Evolutionary conservation across 805 yeast genomes (phyloP).

Genomic region (Kuraishia borneana): DNA sequence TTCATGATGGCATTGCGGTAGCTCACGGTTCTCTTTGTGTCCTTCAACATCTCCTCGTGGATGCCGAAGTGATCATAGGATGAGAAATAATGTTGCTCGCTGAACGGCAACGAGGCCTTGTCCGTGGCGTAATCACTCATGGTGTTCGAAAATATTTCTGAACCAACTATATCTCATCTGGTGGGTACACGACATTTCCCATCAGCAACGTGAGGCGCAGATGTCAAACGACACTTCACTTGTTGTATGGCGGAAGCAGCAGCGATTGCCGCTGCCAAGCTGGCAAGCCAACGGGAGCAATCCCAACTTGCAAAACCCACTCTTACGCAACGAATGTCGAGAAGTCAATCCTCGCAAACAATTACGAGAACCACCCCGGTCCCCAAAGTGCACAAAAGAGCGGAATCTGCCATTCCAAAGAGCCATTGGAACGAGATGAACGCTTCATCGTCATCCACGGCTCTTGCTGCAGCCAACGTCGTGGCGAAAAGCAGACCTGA

Average conservation of each 20-base stretch:
- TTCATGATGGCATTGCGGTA: slow-evolving; percentile 88
- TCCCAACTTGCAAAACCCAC: no score
- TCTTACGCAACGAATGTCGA: no score
- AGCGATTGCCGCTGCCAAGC: no score
- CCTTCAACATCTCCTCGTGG: slow-evolving; percentile 98
- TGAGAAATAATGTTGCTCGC: slow-evolving; percentile 88
- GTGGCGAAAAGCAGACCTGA: slow-evolving; percentile 20
- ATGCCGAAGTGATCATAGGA: slow-evolving; percentile 96
- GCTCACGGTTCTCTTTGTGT: slow-evolving; percentile 80
- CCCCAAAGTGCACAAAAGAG: background rate
- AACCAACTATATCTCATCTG: background rate
- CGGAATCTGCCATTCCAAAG: slow-evolving; percentile 2
- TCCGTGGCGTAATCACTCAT: slow-evolving; percentile 55
- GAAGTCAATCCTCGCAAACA: background rate
- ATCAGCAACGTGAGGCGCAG: no score
- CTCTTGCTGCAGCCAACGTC: slow-evolving; percentile 23
- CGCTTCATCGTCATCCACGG: slow-evolving; percentile 17
- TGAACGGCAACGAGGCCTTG: slow-evolving; percentile 47
- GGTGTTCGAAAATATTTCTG: background rate
- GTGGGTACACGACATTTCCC: background rate
- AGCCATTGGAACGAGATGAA: slow-evolving; percentile 18
- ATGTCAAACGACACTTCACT: no score
- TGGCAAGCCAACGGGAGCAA: no score
- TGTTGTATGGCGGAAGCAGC: no score
- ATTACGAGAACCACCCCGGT: background rate